phyloP scores from a whole-genome alignment of 129 eudicot genomes.

The Escallonia herrerae region DNA sequence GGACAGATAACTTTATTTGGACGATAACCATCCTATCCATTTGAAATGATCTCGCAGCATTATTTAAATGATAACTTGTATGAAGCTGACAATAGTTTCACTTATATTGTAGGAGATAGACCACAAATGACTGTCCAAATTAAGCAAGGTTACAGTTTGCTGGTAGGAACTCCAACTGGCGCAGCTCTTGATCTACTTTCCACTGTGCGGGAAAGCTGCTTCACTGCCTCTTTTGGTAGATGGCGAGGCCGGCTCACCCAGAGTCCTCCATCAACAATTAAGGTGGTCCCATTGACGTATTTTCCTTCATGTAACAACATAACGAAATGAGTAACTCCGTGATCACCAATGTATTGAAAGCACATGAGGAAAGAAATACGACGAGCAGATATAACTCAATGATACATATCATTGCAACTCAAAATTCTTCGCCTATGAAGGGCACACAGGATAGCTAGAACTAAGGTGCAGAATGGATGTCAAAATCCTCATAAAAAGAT shows the following conservation, averaged over 20 bases:
- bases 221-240: slow-evolving; percentile 75
- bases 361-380: too few relatives aligned
- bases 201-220: slow-evolving; percentile 66
- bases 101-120: background rate
- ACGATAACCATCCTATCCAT: background rate
- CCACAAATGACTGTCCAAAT: background rate
- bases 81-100: background rate
- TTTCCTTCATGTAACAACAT: slow-evolving; percentile 49
- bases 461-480: too few relatives aligned
- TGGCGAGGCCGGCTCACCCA: slow-evolving; percentile 86
- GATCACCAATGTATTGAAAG: too few relatives aligned
- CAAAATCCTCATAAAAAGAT: too few relatives aligned
- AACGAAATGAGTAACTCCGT: background rate
- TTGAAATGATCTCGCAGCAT: too few relatives aligned
- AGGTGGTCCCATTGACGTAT: slow-evolving; percentile 66
- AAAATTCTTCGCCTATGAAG: too few relatives aligned
- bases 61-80: background rate
- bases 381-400: too few relatives aligned
- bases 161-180: slow-evolving; percentile 77
- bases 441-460: too few relatives aligned
- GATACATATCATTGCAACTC: too few relatives aligned
- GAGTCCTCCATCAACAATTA: slow-evolving; percentile 78
- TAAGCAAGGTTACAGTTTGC: slow-evolving; percentile 52
- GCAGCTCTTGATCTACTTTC: slow-evolving; percentile 61
- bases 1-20: background rate